Conservation (phyloP, 805 yeast genomes). For the Grigorovia humatica region DNA sequence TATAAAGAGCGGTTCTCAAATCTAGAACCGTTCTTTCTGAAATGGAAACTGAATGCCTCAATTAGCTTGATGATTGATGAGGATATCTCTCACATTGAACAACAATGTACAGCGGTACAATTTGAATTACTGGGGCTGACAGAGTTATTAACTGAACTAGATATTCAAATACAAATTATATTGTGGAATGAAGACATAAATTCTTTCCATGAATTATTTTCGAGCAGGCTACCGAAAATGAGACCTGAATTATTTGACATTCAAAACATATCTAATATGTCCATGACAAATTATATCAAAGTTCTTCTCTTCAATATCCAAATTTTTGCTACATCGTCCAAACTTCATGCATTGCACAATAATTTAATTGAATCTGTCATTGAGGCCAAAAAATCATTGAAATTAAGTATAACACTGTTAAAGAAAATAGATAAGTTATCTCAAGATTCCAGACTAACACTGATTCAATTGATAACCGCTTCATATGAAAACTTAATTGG, state of each 20-base stretch:
- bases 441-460: slow-evolving; percentile 29
- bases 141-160: slow-evolving; percentile 3
- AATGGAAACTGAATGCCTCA: background rate
- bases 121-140: background rate
- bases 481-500: slow-evolving; percentile 34
- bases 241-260: slow-evolving; percentile 20
- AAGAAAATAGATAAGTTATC: slow-evolving; percentile 28
- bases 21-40: slow-evolving; percentile 2
- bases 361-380: slow-evolving; percentile 18
- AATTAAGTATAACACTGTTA: slow-evolving; percentile 43
- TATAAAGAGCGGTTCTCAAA: background rate
- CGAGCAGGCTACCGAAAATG: slow-evolving; percentile 6
- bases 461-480: slow-evolving; percentile 28
- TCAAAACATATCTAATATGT: slow-evolving; percentile 13
- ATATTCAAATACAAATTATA: slow-evolving; percentile 4
- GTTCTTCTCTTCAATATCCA: slow-evolving; percentile 23
- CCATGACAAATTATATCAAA: slow-evolving; percentile 15
- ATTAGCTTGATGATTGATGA: background rate
- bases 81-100: background rate
- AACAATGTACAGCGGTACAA: background rate
- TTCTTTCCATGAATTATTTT: slow-evolving; percentile 13
- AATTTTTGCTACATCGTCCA: slow-evolving; percentile 13
- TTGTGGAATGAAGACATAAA: slow-evolving; percentile 9
- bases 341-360: slow-evolving; percentile 10
- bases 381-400: slow-evolving; percentile 40